Base-by-base conservation (phyloP, 805 yeast genomes). In the Candida dajiaensis region DNA sequence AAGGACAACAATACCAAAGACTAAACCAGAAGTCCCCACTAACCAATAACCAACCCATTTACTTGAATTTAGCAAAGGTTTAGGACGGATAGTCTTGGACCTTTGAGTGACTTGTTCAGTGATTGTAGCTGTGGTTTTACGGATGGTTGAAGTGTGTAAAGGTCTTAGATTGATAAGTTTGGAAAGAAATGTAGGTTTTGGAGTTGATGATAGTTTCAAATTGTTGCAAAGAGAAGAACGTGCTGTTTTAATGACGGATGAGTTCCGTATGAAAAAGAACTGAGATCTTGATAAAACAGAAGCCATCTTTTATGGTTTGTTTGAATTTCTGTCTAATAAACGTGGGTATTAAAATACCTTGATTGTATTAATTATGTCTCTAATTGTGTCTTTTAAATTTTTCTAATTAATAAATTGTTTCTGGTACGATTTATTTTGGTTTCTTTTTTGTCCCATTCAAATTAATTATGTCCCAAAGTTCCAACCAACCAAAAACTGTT, bases 1-100 rank as follows among this genome's bases (percentile, higher is more conserved):
- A 6, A 94, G 72, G n/a, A 94, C 82, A 15, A 94, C 98, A 50
- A 94, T 94, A 31, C 95, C 97, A 65, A 94, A 94, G 1, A 94
- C 96, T 15, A 94, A 69, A 0, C 85, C 84, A 2, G 97, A 85
- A 1, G 95, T 83, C 21, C 94, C 92, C 7, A 90, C 68, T 46
- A 95, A 75, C 88, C 98, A 85, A 62, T 85, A 87, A 0, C 95
- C 97, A 3, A 89, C 92, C 28, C 67, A 60, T 45, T 76, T 80
- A 39, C 80, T 71, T 41, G 54, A 45, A 57, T 51, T 57, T 47
- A 44, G 50, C 33, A 49, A 45, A 10, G 43, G 40, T 50, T 61
- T 56, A 37, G 50, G 51, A 42, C 60, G 39, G 7, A 21, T 20
- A 6, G 25, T 13, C n/a, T 19, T 19, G 25, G 39, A 19, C 13